Conservation (phyloP, 306 rosid genomes). For the Bauhinia variegata region DNA sequence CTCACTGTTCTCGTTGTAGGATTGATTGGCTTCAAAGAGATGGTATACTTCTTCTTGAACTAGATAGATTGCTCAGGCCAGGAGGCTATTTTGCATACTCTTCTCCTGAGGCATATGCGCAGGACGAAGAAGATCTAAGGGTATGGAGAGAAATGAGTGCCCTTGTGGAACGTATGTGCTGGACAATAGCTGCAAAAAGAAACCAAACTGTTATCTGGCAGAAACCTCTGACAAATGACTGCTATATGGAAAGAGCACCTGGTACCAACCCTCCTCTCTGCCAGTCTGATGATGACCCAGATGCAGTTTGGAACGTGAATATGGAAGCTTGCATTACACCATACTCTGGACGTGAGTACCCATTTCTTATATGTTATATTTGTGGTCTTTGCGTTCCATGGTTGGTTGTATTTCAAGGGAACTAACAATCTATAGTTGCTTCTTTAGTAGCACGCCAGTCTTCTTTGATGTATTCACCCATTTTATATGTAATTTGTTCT, state of each 20-base stretch:
- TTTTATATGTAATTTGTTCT: background rate
- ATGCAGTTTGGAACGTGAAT: constrained; percentile 47
- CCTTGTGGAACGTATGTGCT: constrained; percentile 48
- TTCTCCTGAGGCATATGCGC: constrained; percentile 53
- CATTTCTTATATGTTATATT: background rate
- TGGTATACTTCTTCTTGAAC: constrained; percentile 48
- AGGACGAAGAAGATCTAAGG: constrained; percentile 49
- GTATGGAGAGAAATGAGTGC: constrained; percentile 54
- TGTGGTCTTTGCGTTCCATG: constrained; percentile 9
- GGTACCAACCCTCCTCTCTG: constrained; percentile 48
- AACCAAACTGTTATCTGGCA: constrained; percentile 50
- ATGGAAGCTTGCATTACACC: constrained; percentile 52
- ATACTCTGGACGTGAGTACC: constrained; percentile 43
- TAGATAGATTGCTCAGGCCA: constrained; percentile 47
- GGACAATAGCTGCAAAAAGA: constrained; percentile 45
- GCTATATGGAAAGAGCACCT: constrained; percentile 48
- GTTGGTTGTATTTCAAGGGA: background rate
- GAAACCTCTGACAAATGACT: constrained; percentile 47
- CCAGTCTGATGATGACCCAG: constrained; percentile 47
- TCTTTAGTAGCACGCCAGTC: background rate
- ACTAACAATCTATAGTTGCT: background rate
- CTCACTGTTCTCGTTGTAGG: constrained; percentile 49
- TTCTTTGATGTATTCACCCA: constrained; percentile 4
- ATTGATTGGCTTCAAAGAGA: constrained; percentile 53
- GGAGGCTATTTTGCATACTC: constrained; percentile 54